Percentiles rank a stretch among this genome's conserved stretches.
These are phyloP conservation scores for Flaveria linearis DNA, from an alignment of 129 eudicot species.

Conservation along the genomic window DNA sequence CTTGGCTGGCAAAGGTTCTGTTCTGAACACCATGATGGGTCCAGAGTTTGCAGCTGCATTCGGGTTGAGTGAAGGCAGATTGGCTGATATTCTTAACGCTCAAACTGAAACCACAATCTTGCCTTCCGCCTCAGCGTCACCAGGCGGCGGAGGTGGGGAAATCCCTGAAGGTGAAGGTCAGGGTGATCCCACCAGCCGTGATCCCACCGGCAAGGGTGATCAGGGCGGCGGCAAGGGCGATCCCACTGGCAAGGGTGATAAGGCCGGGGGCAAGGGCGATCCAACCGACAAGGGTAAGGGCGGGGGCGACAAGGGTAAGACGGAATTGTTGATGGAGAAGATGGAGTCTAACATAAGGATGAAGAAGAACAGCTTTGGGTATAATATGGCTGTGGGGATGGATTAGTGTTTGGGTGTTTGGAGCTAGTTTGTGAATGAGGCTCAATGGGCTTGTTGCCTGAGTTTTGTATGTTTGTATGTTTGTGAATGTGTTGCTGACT, in stretches of 20 bases:
- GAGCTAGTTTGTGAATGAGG: slow-evolving; percentile 24
- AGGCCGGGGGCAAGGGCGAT: background rate
- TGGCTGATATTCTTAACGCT: slow-evolving; percentile 34
- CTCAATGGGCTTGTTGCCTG: slow-evolving; percentile 12
- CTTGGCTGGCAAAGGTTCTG: slow-evolving; percentile 57
- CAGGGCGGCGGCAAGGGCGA: background rate
- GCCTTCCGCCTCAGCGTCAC: slow-evolving; percentile 51
- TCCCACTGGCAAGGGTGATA: background rate
- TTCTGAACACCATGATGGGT: slow-evolving; percentile 53
- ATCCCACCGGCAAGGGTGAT: background rate
- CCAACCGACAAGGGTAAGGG: background rate
- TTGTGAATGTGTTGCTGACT: background rate
- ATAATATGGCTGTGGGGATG: slow-evolving; percentile 23
- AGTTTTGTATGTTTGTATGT: background rate
- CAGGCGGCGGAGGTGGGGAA: slow-evolving; percentile 33
- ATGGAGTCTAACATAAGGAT: slow-evolving; percentile 15
- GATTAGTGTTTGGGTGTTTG: background rate
- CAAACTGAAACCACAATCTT: slow-evolving; percentile 49
- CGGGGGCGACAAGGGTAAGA: background rate
- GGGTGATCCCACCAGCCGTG: slow-evolving; percentile 3
- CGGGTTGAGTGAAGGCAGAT: slow-evolving; percentile 56
- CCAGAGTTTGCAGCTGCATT: slow-evolving; percentile 70
- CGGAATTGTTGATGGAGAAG: background rate
- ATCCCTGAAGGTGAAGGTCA: slow-evolving; percentile 20
- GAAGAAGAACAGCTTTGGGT: slow-evolving; percentile 28